Evolutionary conservation across 2,329 filamentous ascomycete species (phyloP).

Genomic region (Aschersonia sp.): DNA sequence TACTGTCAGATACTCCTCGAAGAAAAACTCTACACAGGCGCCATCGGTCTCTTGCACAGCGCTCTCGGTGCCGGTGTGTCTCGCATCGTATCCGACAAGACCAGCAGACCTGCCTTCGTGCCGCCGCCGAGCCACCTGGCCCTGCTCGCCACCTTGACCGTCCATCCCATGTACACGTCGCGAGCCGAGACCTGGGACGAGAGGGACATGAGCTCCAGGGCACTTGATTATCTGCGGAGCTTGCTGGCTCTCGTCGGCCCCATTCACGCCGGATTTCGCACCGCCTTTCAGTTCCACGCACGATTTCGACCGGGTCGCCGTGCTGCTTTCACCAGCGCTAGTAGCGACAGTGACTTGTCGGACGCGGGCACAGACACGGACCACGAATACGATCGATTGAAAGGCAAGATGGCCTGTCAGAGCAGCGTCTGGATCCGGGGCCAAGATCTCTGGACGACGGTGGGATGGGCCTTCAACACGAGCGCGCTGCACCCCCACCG

Average conservation of each 20-base stretch:
- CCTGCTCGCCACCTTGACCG: constrained; percentile 64
- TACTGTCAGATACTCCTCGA: constrained; percentile 62
- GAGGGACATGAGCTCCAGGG: constrained; percentile 47
- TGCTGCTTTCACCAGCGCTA: constrained; percentile 20
- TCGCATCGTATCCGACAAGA: constrained; percentile 7
- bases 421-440: constrained; percentile 61
- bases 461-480: constrained; percentile 92
- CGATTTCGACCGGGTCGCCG: constrained; percentile 12
- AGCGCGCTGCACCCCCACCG: constrained; percentile 56
- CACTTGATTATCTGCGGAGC: constrained; percentile 56
- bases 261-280: constrained; percentile 51
- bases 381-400: constrained; percentile 36
- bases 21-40: constrained; percentile 46
- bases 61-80: constrained; percentile 41
- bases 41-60: constrained; percentile 49
- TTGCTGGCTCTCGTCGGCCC: constrained; percentile 53
- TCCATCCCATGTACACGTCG: constrained; percentile 70
- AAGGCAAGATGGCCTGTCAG: constrained; percentile 44
- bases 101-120: constrained; percentile 35
- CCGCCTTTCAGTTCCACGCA: constrained; percentile 56
- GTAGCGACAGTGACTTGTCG: constrained; percentile 27
- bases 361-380: constrained; percentile 26
- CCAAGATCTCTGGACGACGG: constrained; percentile 75
- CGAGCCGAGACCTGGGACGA: constrained; percentile 48
- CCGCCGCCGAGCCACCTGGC: constrained; percentile 63